Percentiles rank a stretch among this genome's conserved stretches.
Conservation (phyloP, 176 grass and related monocot species). For the Juncus effusus region DNA sequence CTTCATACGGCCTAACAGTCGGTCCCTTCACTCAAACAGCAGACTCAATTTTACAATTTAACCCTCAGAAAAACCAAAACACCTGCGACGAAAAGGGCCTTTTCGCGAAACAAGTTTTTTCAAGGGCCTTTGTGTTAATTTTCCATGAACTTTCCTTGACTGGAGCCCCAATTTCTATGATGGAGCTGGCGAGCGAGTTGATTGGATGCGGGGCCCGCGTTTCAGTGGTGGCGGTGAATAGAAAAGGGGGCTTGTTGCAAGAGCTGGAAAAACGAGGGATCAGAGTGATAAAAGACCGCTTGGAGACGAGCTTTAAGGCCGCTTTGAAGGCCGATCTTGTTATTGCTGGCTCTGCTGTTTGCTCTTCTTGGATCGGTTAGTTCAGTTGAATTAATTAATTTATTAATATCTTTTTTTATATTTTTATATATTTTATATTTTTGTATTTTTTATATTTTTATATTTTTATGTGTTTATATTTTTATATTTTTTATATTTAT, state of each 20-base stretch:
- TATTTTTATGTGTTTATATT: too few species aligned
- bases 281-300: constrained; percentile 43
- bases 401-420: neutral
- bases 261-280: constrained; percentile 49
- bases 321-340: constrained; percentile 45
- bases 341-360: constrained; percentile 51
- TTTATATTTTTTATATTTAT: too few species aligned
- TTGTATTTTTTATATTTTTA: too few species aligned
- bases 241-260: constrained; percentile 36
- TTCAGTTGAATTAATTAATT: neutral
- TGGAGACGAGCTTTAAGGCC: constrained; percentile 29
- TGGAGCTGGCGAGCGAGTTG: constrained; percentile 46
- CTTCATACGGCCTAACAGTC: constrained; percentile 47
- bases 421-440: too few species aligned
- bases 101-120: constrained; percentile 35
- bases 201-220: constrained; percentile 41
- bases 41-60: constrained; percentile 37
- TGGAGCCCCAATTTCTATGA: constrained; percentile 47
- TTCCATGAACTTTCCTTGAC: constrained; percentile 56
- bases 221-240: constrained; percentile 35
- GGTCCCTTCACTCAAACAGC: constrained; percentile 45
- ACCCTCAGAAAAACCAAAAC: constrained; percentile 35
- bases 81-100: constrained; percentile 35
- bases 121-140: constrained; percentile 41
- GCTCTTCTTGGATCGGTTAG: constrained; percentile 53